Percentiles rank a stretch among this genome's conserved stretches.
Conservation (phyloP, 2,329 filamentous ascomycete species). For the Penicillium crustosum region DNA sequence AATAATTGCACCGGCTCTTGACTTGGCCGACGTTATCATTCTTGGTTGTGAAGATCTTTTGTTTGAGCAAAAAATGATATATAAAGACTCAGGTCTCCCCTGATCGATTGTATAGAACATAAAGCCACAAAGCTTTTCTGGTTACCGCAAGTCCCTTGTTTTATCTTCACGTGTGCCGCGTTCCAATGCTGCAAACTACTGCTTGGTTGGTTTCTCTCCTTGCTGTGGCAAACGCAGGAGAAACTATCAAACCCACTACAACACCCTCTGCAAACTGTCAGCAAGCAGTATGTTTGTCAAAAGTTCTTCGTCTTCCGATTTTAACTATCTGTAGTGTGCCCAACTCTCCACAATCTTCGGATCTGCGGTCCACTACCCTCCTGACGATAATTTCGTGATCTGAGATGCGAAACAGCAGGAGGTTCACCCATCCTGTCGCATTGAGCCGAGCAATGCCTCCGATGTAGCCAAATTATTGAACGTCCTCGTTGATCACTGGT, state of each 20-base stretch:
- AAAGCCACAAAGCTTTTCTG: neutral
- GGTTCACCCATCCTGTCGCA: constrained; percentile 18
- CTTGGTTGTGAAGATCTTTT: neutral
- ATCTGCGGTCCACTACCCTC: constrained; percentile 1
- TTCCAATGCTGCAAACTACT: neutral
- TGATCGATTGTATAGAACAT: neutral
- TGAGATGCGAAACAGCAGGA: constrained; percentile 23
- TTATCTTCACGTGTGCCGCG: too few species aligned
- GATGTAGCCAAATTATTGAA: constrained; percentile 19
- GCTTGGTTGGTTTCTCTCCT: neutral
- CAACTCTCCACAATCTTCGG: constrained; percentile 1
- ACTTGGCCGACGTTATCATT: neutral
- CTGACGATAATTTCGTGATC: constrained; percentile 9
- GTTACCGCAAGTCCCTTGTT: neutral
- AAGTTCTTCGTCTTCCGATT: neutral
- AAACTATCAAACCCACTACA: too few species aligned
- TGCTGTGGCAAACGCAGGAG: neutral
- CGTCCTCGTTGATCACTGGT: constrained; percentile 21
- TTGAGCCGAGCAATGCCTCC: constrained; percentile 16
- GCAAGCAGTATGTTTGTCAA: neutral
- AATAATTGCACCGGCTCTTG: neutral
- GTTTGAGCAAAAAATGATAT: neutral
- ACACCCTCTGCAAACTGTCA: neutral
- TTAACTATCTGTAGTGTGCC: neutral
- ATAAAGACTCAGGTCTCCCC: neutral